Evolutionary conservation across 73 alveolate genomes (phyloP), one percentile per base, ranked within the genome.

Genomic region (Uronychia setigera): DNA sequence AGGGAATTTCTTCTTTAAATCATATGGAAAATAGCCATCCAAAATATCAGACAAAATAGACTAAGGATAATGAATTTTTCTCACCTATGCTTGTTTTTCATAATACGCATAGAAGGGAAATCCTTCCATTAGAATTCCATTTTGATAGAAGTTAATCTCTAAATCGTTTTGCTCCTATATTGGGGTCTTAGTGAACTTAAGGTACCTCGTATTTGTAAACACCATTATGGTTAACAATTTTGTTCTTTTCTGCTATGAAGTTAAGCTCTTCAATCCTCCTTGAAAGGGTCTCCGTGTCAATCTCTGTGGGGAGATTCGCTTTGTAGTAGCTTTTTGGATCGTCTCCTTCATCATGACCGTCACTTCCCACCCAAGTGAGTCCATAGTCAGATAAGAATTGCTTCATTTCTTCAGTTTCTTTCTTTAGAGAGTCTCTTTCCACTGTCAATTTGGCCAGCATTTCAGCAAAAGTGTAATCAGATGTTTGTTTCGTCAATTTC

Each of bases 11-110:
- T 89, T 91, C 81, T 92, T 92, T 32, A 96, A 85, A 76, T 94
- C 90, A 87, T 89, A 96, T 19, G 99, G 99, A 58, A 96, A 94
- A 77, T 94, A 94, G 35, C 98, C 98, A 90, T 92, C 97, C 46
- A 94, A 87, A 76, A 94, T 92, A 87, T 94, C 98, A 79, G 92
- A 91, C 29, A 94, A 80, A 1, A 94, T 74, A 57, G 77, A 31
- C 60, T 80, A 79, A 27, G 79, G 87, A 91, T 93, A 67, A 86
- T 46, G 19, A 46, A 5, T 19, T 11, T 5, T 46, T 5, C 67
- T 46, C 19, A 46, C 67, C 67, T 46, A 92, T 33, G 96, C 92
- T 81, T 78, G 89, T 32, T 94, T 92, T n/a, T 91, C 76, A 81
- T 91, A 90, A 86, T 94, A 94, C 9, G 98, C 96, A 60, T 85